Evolutionary conservation across 495 filamentous ascomycete genomes (phyloP), one percentile per base, ranked within the genome.

Genomic region (Echria macrotheca): DNA sequence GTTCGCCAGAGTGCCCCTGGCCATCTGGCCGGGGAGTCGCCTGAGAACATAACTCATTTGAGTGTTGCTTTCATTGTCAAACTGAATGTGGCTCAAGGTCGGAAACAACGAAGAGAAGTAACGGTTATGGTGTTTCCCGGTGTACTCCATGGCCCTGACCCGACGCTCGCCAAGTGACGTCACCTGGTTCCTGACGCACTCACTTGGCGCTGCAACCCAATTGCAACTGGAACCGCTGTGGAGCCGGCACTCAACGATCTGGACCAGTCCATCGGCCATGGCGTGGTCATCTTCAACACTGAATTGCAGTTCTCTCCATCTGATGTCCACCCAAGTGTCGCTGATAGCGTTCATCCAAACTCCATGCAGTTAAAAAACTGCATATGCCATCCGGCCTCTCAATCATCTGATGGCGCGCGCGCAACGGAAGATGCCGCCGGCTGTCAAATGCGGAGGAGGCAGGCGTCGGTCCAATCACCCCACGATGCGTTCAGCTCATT

Each of bases 41-140:
- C 49, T 19, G 39, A 55, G 47, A 29, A 43, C 48, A 48, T 52
- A 29, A 46, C 54, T 61, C 60, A 64, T 64, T 11, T 47, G 46
- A 50, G 21, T 33, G 40, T 45, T 17, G 10, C 5, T 25, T 19
- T 15, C 1, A 51, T 32, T 17, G 4, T 4, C 3, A 9, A 29
- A 29, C 28, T 42, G 19, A 18, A 9, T 4, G 35, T 17, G 2
- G 5, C 5, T 37, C n/a, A 18, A 17, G 2, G 35, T 17, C 35
- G n/a, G 21, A 37, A 6, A 5, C 14, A 18, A 37, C 8, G 32
- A n/a, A n/a, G 15, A 17, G 6, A 37, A 6, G 35, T 5, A 2
- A n/a, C 17, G n/a, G n/a, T n/a, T n/a, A n/a, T n/a, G n/a, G n/a
- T n/a, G n/a, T n/a, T n/a, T n/a, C n/a, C n/a, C n/a, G n/a, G n/a